Evolutionary conservation across 1,284 basidiomycete species (phyloP), one percentile per base, ranked within the genome.

Genomic region (Sporisorium scitamineum): DNA sequence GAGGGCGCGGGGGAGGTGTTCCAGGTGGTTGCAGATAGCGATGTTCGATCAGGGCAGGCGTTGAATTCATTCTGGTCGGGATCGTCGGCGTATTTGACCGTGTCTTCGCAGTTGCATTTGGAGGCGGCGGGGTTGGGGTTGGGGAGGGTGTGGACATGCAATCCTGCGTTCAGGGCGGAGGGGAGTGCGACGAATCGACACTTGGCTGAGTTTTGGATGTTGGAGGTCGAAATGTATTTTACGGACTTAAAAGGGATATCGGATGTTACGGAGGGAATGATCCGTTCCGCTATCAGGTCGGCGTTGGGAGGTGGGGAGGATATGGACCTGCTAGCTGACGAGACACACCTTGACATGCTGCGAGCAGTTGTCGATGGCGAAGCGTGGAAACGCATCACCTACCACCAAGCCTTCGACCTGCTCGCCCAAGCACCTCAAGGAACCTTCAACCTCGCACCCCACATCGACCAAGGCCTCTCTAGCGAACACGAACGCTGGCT

Each of bases 1-100:
- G 96, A 99, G 88, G 97, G 96, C n/a, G 95, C 93, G 4, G 96
- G 97, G 20, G 95, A 98, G 86, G 91, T 93, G 1, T 99, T 99
- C 85, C 89, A 90, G 14, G 88, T 97, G 20, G 79, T 75, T 0
- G n/a, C 90, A 90, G 76, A 75, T 59, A 29, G 73, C 16, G 79
- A 84, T 26, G 59, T 72, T 16, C 48, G 50, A 1, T 4, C 54
- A 4, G 29, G 57, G 7, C 50, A 53, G 20, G 27, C 39, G 1
- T 53, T 69, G 26, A 14, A 31, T 10, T 54, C 72, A 1, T 84
- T 84, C 42, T 84, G 80, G 79, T 72, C 71, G 1, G 75, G 67
- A 2, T 29, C 56, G 6, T 90, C 92, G 0, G 90, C 94, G n/a
- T 94, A 93, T 84, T 89, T 99, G 32, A 97, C 95, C 1, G 95